Conservation (phyloP, 345 rosid genomes). For the Gossypium anomalum region DNA sequence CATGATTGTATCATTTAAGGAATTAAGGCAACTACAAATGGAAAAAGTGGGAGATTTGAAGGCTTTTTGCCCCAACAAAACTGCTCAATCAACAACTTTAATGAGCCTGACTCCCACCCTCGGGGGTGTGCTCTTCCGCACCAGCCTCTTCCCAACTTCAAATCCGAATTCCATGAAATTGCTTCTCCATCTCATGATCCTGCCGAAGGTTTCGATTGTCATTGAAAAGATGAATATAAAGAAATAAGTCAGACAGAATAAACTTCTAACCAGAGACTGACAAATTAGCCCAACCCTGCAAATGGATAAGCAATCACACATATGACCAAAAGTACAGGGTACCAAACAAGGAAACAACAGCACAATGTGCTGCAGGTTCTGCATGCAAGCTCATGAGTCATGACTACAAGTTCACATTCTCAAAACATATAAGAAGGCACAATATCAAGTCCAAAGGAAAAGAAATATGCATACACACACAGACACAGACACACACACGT, state of each 20-base stretch:
- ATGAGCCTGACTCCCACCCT: too few species aligned
- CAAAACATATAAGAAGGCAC: too few species aligned
- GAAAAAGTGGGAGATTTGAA: neutral
- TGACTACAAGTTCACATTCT: too few species aligned
- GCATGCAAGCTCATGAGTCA: too few species aligned
- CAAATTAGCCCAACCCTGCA: slow-evolving; percentile 74
- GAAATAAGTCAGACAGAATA: slow-evolving; percentile 18
- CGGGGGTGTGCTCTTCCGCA: too few species aligned
- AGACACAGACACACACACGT: too few species aligned
- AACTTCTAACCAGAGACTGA: slow-evolving; percentile 64
- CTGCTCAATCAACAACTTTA: neutral
- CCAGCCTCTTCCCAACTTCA: slow-evolving; percentile 37
- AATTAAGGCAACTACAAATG: neutral
- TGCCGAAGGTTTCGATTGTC: too few species aligned
- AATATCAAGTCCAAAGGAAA: too few species aligned
- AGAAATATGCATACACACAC: too few species aligned
- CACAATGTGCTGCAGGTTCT: too few species aligned
- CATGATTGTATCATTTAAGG: neutral
- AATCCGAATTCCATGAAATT: slow-evolving; percentile 84
- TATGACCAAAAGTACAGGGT: neutral
- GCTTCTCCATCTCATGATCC: slow-evolving; percentile 73
- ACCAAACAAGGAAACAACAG: neutral
- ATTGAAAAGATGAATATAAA: neutral
- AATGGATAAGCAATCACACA: slow-evolving; percentile 21
- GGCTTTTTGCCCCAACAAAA: neutral